Base-by-base conservation (phyloP, 768 basidiomycete species). In the Rhizopogon rudus region DNA sequence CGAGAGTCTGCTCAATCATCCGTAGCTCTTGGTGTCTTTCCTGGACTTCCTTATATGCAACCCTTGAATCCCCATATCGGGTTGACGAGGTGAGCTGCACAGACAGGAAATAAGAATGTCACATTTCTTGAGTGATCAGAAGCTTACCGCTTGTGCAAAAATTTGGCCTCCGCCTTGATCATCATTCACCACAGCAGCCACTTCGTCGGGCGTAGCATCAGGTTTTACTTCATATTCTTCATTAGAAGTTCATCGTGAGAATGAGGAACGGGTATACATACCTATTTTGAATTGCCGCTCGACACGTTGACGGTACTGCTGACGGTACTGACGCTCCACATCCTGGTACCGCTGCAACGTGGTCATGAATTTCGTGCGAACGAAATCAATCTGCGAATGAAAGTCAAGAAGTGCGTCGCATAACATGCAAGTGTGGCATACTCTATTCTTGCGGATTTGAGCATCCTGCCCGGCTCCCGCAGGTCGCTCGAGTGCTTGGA, bases 21-120 rank as follows among this genome's bases (percentile, higher is more conserved):
- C 81, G 79, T 61, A 98, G 81, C 57, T 97, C 93, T 63, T 86
- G 80, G 66, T 95, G 92, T 37, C 94, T 81, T 55, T 88, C 84
- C 67, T 95, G 94, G 0, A 94, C 93, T 71, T 97, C 94, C 49
- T 83, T 80, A 68, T 87, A 92, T 0, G 90, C 93, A 43, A 81
- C 80, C 45, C 91, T 77, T 14, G 91, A 86, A 60, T 91, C 88
- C 33, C 86, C 90, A 68, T 91, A 92, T n/a, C 84, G 82, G 50
- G 81, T 84, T n/a, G 90, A 89, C 29, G 77, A 77, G 41, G 87
- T 79, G 43, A 94, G 75, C 91, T 92, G 57, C 6, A 40, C 29
- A 51, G 10, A 0, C 20, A 33, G 3, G 46, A 51, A 37, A 44
- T 17, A 29, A 51, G 49, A 22, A 28, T 3, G 20, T 33, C 37